phyloP scores from a whole-genome alignment of 2,329 filamentous ascomycete genomes.

The Cladosporium sp. region DNA sequence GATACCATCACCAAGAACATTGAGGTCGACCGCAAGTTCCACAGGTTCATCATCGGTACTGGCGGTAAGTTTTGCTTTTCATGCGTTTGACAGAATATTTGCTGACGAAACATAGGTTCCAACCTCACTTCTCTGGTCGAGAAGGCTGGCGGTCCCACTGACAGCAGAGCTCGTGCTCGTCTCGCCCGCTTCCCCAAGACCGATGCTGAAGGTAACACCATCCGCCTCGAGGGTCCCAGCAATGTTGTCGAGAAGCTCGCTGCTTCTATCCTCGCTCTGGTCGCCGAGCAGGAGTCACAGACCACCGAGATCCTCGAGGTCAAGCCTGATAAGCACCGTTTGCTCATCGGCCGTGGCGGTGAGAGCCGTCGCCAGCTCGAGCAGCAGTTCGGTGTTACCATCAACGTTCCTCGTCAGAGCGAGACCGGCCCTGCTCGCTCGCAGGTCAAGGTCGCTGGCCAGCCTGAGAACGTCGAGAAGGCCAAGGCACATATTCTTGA shows the following conservation, averaged over 20 bases:
- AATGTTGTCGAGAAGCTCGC: conserved; percentile 86
- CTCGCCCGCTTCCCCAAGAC: conserved; percentile 93
- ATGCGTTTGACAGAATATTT: conserved; percentile 10
- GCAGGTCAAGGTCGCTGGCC: conserved; percentile 79
- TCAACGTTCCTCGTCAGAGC: conserved; percentile 83
- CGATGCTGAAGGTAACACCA: conserved; percentile 70
- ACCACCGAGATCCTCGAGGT: conserved; percentile 75
- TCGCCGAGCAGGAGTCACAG: conserved; percentile 78
- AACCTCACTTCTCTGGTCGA: conserved; percentile 83
- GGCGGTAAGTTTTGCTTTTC: conserved; percentile 61
- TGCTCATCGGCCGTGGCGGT: conserved; percentile 87
- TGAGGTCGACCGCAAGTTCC: conserved; percentile 91
- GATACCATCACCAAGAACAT: conserved; percentile 80
- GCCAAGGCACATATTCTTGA: conserved; percentile 80
- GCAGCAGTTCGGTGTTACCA: conserved; percentile 75
- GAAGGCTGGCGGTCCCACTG: conserved; percentile 83
- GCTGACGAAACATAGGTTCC: conserved; percentile 58
- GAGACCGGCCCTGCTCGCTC: conserved; percentile 68
- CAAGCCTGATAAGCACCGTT: conserved; percentile 81
- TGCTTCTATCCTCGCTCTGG: conserved; percentile 73
- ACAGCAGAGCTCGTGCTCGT: conserved; percentile 75
- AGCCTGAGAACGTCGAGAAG: conserved; percentile 72
- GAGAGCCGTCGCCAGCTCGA: conserved; percentile 83
- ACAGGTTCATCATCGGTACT: conserved; percentile 81
- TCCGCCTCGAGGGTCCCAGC: conserved; percentile 81